Base-by-base conservation (phyloP, 257 asterid species). In the Plantago major region DNA sequence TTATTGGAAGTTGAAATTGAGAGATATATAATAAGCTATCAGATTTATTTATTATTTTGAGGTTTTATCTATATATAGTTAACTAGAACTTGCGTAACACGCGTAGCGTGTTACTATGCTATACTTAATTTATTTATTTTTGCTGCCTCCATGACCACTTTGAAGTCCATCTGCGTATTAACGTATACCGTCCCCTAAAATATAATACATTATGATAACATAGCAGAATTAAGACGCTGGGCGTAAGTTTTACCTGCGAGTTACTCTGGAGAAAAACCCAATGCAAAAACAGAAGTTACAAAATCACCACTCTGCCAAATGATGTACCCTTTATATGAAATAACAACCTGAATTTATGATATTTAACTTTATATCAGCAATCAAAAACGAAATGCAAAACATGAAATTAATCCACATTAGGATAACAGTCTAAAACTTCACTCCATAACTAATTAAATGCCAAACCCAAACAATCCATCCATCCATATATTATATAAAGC, bases 181-280 rank as follows among this genome's bases (percentile, higher is more conserved):
- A n/a, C n/a, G n/a, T n/a, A n/a, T n/a, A 86, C 67, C 96, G 79
- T 67, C 97, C 96, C 97, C 99, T 92, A 83, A 72, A 79, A 63
- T 69, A 15, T 46, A 6, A 47, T 22, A 12, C 7, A 62, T 13
- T 46, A 11, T 17, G 38, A 42, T n/a, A 42, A 43, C 1, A 4
- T 18, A n/a, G n/a, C n/a, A n/a, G 5, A 17, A 60, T 5, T 16
- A 4, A 44, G 15, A 26, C 99, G 73, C 99, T 72, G 13, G 99
- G 96, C 13, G 96, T 86, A 62, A 89, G 86, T 71, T 84, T 92
- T 9, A 84, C 86, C 3, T 89, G 89, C 15, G 94, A 75, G 55
- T 89, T 82, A 59, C 96, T 84, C 77, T 81, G 95, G 66, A 92
- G 79, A 70, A 92, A 89, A 63, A 92, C 99, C 98, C 88, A 67